Evolutionary conservation across 202 grass and related monocot genomes (phyloP).

Genomic region (Alloteropsis angusta): DNA sequence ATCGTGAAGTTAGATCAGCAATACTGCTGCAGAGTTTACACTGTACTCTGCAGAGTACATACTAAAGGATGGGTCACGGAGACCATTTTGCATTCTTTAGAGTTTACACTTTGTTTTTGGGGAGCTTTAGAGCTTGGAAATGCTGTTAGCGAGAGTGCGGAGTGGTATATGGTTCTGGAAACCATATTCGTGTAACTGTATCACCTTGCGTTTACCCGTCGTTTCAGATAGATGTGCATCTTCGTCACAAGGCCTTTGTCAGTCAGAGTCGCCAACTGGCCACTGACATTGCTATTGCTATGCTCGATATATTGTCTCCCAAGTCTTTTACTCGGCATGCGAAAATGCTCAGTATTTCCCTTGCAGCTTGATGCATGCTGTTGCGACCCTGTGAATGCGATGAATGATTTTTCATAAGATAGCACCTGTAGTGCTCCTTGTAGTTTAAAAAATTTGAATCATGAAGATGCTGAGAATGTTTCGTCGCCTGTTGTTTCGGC

Average conservation of each 20-base stretch:
- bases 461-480: neutral
- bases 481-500: neutral
- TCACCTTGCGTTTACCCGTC: neutral
- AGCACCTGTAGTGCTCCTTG: neutral
- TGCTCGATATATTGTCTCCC: neutral
- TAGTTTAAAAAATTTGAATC: neutral
- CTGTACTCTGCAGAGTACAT: no score
- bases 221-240: slow-evolving; percentile 13
- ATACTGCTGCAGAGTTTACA: slow-evolving; percentile 10
- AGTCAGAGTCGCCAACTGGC: no score
- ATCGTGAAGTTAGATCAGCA: slow-evolving; percentile 14
- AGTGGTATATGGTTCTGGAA: neutral
- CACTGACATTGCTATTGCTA: neutral
- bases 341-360: neutral
- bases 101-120: slow-evolving; percentile 3
- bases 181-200: neutral
- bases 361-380: neutral
- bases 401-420: neutral
- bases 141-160: slow-evolving; percentile 15
- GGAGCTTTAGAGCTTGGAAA: slow-evolving; percentile 22
- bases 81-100: slow-evolving; percentile 28
- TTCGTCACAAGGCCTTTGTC: neutral
- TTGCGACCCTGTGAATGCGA: neutral
- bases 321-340: neutral
- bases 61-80: slow-evolving; percentile 27